phyloP scores from a whole-genome alignment of 495 filamentous ascomycete genomes.

The Evansstolkia leycettana region DNA sequence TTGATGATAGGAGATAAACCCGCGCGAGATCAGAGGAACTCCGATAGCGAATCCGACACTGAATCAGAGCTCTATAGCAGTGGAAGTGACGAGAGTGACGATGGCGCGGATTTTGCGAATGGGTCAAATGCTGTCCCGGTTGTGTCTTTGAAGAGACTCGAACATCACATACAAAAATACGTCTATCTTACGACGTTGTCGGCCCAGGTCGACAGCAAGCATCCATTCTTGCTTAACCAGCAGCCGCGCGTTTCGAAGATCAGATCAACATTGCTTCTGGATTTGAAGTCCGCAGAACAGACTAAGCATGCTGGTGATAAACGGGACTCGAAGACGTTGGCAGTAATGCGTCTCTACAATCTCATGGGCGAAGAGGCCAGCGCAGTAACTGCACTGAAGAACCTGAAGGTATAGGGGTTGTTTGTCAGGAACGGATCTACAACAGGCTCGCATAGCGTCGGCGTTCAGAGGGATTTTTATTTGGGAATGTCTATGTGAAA shows the following conservation, averaged over 20 bases:
- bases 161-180: slow-evolving; percentile 45
- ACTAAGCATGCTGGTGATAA: slow-evolving; percentile 40
- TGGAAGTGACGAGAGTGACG: slow-evolving; percentile 44
- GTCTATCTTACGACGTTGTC: slow-evolving; percentile 39
- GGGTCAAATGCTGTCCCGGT: slow-evolving; percentile 21
- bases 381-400: slow-evolving; percentile 49
- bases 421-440: too few relatives aligned
- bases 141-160: slow-evolving; percentile 39
- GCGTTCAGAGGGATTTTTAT: slow-evolving; percentile 22
- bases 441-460: slow-evolving; percentile 30
- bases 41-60: slow-evolving; percentile 16
- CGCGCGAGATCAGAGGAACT: slow-evolving; percentile 1
- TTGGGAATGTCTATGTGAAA: slow-evolving; percentile 22
- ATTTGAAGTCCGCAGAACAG: slow-evolving; percentile 71
- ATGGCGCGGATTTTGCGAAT: slow-evolving; percentile 34
- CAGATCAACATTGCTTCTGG: slow-evolving; percentile 69
- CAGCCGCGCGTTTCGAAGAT: slow-evolving; percentile 44
- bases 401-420: slow-evolving; percentile 40
- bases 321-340: slow-evolving; percentile 48
- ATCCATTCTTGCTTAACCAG: slow-evolving; percentile 54
- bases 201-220: slow-evolving; percentile 38
- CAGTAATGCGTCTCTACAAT: slow-evolving; percentile 65
- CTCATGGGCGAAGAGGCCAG: slow-evolving; percentile 62
- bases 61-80: slow-evolving; percentile 28
- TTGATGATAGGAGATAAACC: slow-evolving; percentile 40